These are phyloP conservation scores for Verticillium longisporum DNA, from an alignment of 2,329 filamentous ascomycete genomes.

Conservation along the genomic window DNA sequence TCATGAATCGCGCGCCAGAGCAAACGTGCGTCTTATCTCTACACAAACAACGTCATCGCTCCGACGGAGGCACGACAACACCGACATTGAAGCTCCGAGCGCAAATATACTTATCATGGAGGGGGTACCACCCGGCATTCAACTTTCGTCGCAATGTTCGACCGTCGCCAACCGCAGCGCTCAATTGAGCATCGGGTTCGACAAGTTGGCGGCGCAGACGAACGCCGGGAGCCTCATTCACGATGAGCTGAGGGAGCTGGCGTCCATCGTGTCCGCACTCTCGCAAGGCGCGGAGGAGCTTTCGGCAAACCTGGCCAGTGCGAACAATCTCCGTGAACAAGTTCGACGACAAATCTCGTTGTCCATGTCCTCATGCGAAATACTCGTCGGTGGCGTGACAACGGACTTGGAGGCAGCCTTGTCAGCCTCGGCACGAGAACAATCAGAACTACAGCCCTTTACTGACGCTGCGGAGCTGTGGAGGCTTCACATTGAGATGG, in stretches of 20 bases:
- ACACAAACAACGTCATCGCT: not conserved
- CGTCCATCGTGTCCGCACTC: not conserved
- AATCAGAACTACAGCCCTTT: not conserved
- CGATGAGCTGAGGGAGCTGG: not conserved
- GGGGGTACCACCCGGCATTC: not conserved
- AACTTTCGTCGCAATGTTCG: not conserved
- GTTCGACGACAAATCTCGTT: not conserved
- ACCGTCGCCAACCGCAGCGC: slow-evolving; percentile 1
- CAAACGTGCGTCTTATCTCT: not conserved
- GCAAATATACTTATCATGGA: not conserved
- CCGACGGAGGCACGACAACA: not conserved
- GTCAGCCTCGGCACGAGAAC: not conserved
- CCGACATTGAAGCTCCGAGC: not conserved
- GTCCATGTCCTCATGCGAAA: not conserved
- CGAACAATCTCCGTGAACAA: not conserved
- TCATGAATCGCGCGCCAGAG: not conserved
- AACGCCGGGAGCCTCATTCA: not conserved
- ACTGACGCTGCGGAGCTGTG: not conserved
- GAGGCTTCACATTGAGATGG: not conserved
- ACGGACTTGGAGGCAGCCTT: not conserved
- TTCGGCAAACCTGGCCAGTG: not conserved
- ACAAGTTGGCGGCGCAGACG: not conserved
- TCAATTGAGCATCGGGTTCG: not conserved
- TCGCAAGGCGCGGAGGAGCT: not conserved
- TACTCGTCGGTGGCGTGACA: not conserved